Base-by-base conservation (phyloP, 2,329 filamentous ascomycete species). In the Alternaria sp. region DNA sequence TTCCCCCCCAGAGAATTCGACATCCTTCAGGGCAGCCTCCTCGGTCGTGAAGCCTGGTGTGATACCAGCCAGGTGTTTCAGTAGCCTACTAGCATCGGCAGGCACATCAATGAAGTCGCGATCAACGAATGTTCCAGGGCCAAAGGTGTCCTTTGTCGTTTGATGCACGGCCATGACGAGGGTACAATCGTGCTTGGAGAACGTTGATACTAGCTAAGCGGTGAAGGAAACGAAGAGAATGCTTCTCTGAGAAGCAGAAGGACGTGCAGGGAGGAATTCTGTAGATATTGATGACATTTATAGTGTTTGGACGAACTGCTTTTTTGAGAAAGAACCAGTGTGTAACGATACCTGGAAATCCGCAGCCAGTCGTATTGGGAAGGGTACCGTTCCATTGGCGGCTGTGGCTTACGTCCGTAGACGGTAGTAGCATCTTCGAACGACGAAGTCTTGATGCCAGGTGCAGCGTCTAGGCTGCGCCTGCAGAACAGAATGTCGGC, bases 11-110 rank as follows among this genome's bases (percentile, higher is more conserved):
- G 77, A 71, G 60, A 84, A 84, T 6, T 74, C 62, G 30, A 83
- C 81, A 53, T 71, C 71, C 5, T 73, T 70, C 8, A 80, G 68
- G n/a, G 73, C 50, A 19, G 67, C 58, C 23, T 57, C 73, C 65
- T 82, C 74, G 46, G 77, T 69, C 6, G 78, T 81, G 62, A 83
- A 83, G 7, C 77, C 79, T 3, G 82, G 81, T 1, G 82, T 83
- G 50, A 67, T 83, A 80, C 63, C 26, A 32, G 28, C 54, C n/a
- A 57, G 54, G 11, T 47, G 43, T 23, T 43, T 44, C 40, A 57
- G 46, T 15, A 57, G 28, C 17, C 44, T 43, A 32, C n/a, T n/a
- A 7, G 25, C 46, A 36, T 57, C 44, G 28, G 80, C 28, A 25
- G 78, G 77, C 3, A 83, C 77, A 1, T 81, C 77, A 6, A 76